phyloP scores from a whole-genome alignment of 495 filamentous ascomycete genomes.

The Neurospora sp. region DNA sequence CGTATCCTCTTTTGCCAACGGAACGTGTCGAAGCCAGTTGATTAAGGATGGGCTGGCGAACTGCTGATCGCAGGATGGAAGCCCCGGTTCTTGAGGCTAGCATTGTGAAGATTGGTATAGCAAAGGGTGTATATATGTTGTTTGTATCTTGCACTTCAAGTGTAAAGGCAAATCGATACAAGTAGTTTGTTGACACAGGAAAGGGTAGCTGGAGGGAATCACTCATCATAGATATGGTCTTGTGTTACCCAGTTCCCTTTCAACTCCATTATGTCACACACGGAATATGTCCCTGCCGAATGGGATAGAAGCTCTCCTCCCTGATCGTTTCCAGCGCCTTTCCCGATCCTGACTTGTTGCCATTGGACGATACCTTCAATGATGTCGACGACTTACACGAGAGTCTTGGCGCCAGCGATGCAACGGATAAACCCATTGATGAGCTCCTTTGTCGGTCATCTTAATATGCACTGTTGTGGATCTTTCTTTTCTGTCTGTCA shows the following conservation, averaged over 20 bases:
- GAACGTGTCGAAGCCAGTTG: neutral
- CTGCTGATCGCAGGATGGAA: constrained; percentile 1
- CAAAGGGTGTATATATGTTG: neutral
- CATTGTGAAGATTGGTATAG: neutral
- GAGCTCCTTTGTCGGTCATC: neutral
- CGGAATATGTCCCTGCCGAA: neutral
- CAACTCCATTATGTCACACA: neutral
- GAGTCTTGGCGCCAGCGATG: neutral
- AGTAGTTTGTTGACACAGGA: neutral
- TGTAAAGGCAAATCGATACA: neutral
- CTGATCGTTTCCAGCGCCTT: neutral
- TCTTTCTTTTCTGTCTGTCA: neutral
- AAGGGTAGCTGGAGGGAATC: neutral
- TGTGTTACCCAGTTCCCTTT: neutral
- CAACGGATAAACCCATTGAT: neutral
- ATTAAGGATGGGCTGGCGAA: neutral
- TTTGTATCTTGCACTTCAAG: neutral
- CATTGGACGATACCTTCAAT: neutral
- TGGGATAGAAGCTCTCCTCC: neutral
- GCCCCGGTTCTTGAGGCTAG: neutral
- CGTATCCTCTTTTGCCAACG: constrained; percentile 6
- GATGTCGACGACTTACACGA: neutral
- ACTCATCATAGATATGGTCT: neutral
- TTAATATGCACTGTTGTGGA: rapidly evolving
- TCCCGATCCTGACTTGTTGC: neutral